Evolutionary conservation across 1,284 basidiomycete genomes (phyloP), one percentile per base, ranked within the genome.

Genomic region (Apiotrichum akiyoshidainum): DNA sequence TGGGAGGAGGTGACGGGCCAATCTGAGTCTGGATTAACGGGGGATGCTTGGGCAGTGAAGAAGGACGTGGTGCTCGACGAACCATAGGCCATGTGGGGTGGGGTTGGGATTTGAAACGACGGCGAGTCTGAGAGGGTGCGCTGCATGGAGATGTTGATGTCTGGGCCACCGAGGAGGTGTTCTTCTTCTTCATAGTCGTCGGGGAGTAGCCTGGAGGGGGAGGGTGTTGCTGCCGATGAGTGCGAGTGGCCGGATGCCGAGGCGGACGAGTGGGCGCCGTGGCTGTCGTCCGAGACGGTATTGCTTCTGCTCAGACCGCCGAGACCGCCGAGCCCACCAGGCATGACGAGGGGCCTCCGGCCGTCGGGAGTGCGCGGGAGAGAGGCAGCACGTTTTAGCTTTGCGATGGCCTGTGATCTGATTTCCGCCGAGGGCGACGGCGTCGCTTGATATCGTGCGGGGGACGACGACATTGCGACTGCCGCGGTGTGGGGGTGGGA

Each of bases 331-430:
- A 37, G 11, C 2, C 46, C 33, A 5, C 46, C 46, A 1, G 34
- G 19, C 13, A 50, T 34, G 37, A 50, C 13, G 64, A 83, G 82
- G 67, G 87, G 86, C 1, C 88, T 88, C 49, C 91, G 82, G 52
- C 90, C 90, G 74, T 91, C 87, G 73, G 90, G 89, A 83, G 89
- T 89, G 56, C 91, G 84, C 40, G 91, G 91, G 33, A 93, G 79
- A 21, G 90, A 92, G 50, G 90, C 89, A 41, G 91, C 90, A 66
- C 91, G 85, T 78, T 89, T 92, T 65, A 94, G 84, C 79, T 87
- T 90, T 55, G 89, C 89, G 60, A 93, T 86, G n/a, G 90, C 88
- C 59, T 85, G 84, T 69, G 89, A 88, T 60, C 91, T 84, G 26
- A 63, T 63, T 42, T 63, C 61, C 19, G 55, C 50, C 11, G 53